Conservation (phyloP, 306 rosid species). For the Luffa aegyptiaca region DNA sequence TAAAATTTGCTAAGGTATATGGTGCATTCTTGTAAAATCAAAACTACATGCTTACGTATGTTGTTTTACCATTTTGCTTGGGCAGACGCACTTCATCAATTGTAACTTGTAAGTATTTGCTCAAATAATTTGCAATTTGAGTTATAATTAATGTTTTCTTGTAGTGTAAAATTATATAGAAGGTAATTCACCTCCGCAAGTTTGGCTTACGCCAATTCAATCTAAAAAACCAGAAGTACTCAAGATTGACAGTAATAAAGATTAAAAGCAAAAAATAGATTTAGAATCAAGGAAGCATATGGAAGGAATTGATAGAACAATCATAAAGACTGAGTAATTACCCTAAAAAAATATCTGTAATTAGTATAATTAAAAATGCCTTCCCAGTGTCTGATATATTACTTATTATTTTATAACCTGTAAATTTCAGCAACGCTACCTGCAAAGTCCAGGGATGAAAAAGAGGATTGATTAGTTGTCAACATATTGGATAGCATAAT, state of each 20-base stretch:
- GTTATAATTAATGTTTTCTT: neutral
- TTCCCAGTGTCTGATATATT: slow-evolving; percentile 92
- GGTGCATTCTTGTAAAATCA: neutral
- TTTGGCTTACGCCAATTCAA: neutral
- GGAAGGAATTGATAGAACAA: neutral
- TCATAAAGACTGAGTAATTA: slow-evolving; percentile 28
- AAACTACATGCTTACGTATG: neutral
- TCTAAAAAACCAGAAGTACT: neutral
- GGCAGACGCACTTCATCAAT: neutral
- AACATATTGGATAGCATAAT: neutral
- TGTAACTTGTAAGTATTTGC: neutral
- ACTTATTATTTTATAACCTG: slow-evolving; percentile 84
- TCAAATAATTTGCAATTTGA: neutral
- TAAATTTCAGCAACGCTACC: slow-evolving; percentile 98
- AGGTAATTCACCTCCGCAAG: neutral
- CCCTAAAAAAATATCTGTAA: slow-evolving; percentile 94
- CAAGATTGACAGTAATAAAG: neutral
- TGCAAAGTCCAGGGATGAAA: slow-evolving; percentile 39
- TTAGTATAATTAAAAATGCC: slow-evolving; percentile 78
- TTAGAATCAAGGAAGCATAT: neutral
- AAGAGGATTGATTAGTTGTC: neutral
- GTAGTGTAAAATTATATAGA: neutral
- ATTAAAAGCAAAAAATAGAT: neutral
- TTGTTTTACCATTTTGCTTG: neutral
- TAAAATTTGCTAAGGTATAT: neutral